Base-by-base conservation (phyloP, 1,284 basidiomycete species). In the Meira miltonrushii region DNA sequence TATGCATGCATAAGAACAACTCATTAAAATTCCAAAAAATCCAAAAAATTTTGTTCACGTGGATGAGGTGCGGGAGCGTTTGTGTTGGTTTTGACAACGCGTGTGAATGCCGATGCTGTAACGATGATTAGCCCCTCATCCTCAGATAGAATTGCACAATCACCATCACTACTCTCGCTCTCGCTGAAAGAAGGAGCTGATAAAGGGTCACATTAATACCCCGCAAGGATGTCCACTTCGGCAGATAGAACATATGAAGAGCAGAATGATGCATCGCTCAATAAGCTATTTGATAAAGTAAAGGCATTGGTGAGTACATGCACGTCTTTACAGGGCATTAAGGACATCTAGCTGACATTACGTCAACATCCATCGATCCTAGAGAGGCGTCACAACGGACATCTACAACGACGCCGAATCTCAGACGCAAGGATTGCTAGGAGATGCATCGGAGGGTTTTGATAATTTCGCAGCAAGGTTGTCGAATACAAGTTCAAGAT, bases 311-410 rank as follows among this genome's bases (percentile, higher is more conserved):
- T 61, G 40, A 50, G 60, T 54, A 43, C 6, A 21, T 21, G 10
- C 10, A 15, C 15, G 28, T 33, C 28, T 33, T 4, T 33, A 33
- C 8, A 8, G n/a, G n/a, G n/a, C n/a, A n/a, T n/a, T n/a, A 33
- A 8, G 28, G 8, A 6, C 23, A 17, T 23, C 11, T 23, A 54
- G 12, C 48, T 21, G 43, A 46, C 43, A 25, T 21, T 8, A 46
- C 8, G 1, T 10, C 43, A 39, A 15, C 28, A 33, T 8, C 8
- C 12, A 46, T 17, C 11, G 23, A 15, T 25, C 10, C 19, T 43
- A 61, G 60, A 19, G 60, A 38, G 59, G 60, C 17, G 60, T 61
- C 1, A 61, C 60, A 11, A 60, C 40, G n/a, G 60, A 61, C 37
- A 61, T 61, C n/a, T 52, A 61, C 41, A 43, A 39, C 28, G 60